Evolutionary conservation across 805 yeast genomes (phyloP).

Genomic region (Starmerella apis): DNA sequence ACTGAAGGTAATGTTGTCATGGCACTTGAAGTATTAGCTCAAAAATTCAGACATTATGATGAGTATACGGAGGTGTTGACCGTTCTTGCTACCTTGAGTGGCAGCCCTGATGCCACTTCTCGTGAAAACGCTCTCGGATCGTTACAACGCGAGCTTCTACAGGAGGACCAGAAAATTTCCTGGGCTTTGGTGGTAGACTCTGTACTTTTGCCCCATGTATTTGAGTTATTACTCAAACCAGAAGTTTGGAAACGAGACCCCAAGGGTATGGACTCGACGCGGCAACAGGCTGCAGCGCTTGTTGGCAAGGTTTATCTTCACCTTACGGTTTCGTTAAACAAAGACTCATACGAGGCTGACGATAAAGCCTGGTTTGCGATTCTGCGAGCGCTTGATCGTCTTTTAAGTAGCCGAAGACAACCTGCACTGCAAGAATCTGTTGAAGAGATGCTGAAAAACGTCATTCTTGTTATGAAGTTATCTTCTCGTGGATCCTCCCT

Average conservation of each 20-base stretch:
- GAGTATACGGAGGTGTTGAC: conserved; percentile 10
- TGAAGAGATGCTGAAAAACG: conserved; percentile 36
- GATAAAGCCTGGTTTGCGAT: conserved; percentile 32
- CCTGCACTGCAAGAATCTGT: conserved; percentile 34
- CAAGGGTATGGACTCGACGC: conserved; percentile 52
- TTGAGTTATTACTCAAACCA: conserved; percentile 55
- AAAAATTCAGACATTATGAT: background rate
- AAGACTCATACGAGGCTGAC: conserved; percentile 25
- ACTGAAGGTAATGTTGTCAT: background rate
- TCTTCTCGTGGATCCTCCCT: conserved; percentile 29
- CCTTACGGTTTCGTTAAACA: conserved; percentile 32
- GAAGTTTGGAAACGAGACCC: conserved; percentile 53
- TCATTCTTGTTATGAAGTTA: conserved; percentile 33
- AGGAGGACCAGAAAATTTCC: conserved; percentile 29
- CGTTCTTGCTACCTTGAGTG: conserved; percentile 10
- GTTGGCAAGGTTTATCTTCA: conserved; percentile 56
- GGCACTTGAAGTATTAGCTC: conserved; percentile 11
- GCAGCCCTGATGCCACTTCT: conserved; percentile 7
- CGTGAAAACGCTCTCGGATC: conserved; percentile 24
- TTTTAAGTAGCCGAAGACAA: conserved; percentile 33
- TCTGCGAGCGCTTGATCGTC: conserved; percentile 34
- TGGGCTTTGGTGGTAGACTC: conserved; percentile 48
- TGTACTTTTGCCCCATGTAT: conserved; percentile 58
- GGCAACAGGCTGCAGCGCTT: conserved; percentile 54
- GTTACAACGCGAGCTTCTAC: conserved; percentile 45